A percentile compares a stretch with the other conserved stretches of the same genome.
Evolutionary conservation across 805 yeast species (phyloP).

Genomic region (Myxozyma kluyveri): DNA sequence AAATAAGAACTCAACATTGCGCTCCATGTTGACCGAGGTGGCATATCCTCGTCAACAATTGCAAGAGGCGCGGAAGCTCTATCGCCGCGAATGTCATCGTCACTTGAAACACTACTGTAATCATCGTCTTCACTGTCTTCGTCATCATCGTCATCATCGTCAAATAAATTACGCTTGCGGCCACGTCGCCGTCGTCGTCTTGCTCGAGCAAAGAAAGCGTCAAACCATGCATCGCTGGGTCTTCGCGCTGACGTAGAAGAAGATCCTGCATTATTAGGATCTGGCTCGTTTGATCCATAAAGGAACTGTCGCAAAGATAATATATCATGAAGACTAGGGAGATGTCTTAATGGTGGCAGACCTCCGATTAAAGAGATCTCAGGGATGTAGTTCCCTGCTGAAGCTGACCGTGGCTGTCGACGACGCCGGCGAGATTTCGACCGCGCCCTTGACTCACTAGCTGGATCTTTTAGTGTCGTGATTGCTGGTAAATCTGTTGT

Average conservation of each 20-base stretch:
- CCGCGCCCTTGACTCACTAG: too few species aligned
- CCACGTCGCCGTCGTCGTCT: too few species aligned
- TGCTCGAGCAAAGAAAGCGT: too few species aligned
- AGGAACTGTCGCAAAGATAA: not conserved
- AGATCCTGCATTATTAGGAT: too few species aligned
- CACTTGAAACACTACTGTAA: not conserved
- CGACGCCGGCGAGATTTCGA: too few species aligned
- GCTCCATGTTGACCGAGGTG: constrained; percentile 7
- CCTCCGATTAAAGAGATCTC: constrained; percentile 26
- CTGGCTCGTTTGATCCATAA: too few species aligned
- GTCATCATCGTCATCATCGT: not conserved
- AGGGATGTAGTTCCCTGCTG: constrained; percentile 14
- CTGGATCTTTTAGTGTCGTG: too few species aligned
- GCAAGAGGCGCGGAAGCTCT: not conserved
- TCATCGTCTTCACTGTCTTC: not conserved
- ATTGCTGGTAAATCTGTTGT: too few species aligned
- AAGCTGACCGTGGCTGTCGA: too few species aligned
- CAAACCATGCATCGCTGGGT: too few species aligned
- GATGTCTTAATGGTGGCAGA: constrained; percentile 23
- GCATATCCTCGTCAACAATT: not conserved
- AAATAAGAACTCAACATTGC: constrained; percentile 1
- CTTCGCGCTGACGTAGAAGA: too few species aligned
- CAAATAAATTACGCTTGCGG: not conserved
- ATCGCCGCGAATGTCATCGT: not conserved
- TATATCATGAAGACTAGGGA: too few species aligned